Evolutionary conservation across 108 stramenopile genomes (phyloP).

Genomic region (Pseudonitzschia multiseries): DNA sequence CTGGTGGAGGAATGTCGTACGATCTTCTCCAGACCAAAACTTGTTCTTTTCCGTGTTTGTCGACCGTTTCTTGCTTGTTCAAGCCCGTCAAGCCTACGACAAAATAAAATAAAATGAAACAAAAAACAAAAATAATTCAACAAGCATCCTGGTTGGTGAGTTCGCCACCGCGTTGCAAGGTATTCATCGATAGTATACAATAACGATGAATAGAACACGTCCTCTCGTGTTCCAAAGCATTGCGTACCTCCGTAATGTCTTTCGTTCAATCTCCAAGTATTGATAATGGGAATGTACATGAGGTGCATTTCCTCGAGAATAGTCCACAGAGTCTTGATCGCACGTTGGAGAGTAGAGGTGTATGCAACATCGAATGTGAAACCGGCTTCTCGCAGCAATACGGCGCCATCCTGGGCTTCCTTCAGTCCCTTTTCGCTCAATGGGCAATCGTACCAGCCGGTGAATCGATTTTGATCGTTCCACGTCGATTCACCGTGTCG

Average conservation of each 20-base stretch:
- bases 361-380: conserved; percentile 89
- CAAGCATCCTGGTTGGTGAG: background rate
- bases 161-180: background rate
- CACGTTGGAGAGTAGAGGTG: conserved; percentile 95
- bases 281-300: conserved; percentile 92
- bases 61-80: conserved; percentile 97
- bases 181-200: too few relatives aligned
- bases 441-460: conserved; percentile 94
- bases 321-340: conserved; percentile 89
- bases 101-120: too few relatives aligned
- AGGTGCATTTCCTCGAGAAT: conserved; percentile 85
- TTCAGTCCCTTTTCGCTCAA: conserved; percentile 81
- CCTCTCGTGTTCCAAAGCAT: too few relatives aligned
- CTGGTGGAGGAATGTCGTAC: conserved; percentile 96
- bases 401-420: conserved; percentile 87
- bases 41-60: conserved; percentile 94
- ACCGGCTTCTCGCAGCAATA: conserved; percentile 72
- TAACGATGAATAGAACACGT: too few relatives aligned
- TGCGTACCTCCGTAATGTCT: conserved; percentile 18
- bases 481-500: conserved; percentile 98
- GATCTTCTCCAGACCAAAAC: conserved; percentile 93
- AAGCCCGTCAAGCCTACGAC: conserved; percentile 92
- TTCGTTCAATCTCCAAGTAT: conserved; percentile 89
- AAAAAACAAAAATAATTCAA: too few relatives aligned
- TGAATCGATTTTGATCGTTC: conserved; percentile 89